A percentile compares a stretch with the other conserved stretches of the same genome.
phyloP scores from a whole-genome alignment of 176 grass and related monocot genomes.

The Phragmites australis region DNA sequence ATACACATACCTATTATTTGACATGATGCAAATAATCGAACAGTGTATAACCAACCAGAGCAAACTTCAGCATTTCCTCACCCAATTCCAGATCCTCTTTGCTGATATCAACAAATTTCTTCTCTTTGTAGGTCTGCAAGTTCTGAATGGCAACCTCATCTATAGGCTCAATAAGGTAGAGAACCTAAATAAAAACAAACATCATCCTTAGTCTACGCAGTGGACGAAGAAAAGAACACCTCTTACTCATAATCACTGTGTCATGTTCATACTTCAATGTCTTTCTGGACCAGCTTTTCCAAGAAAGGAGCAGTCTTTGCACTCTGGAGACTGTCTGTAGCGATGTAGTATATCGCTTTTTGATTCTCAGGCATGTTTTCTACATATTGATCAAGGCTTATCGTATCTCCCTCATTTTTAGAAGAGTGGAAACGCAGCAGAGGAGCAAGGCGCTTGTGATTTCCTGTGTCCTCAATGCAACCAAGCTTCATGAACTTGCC shows the following conservation, averaged over 20 bases:
- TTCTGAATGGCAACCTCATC: constrained; percentile 96
- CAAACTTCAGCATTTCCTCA: constrained; percentile 43
- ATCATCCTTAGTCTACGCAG: background rate
- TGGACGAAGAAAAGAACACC: background rate
- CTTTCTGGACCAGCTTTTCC: constrained; percentile 81
- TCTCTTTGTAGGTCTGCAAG: constrained; percentile 91
- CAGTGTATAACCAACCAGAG: background rate
- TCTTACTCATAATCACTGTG: background rate
- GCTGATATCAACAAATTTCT: constrained; percentile 91
- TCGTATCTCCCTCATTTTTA: constrained; percentile 67
- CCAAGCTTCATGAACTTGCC: constrained; percentile 84
- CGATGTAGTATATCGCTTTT: constrained; percentile 84
- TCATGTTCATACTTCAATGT: constrained; percentile 58
- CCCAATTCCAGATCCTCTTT: constrained; percentile 87
- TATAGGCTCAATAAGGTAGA: constrained; percentile 82
- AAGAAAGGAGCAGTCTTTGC: constrained; percentile 84
- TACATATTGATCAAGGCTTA: constrained; percentile 86
- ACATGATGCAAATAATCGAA: background rate
- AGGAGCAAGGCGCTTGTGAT: constrained; percentile 73
- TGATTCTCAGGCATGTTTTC: constrained; percentile 79
- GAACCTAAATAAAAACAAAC: constrained; percentile 51
- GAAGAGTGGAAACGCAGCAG: constrained; percentile 73
- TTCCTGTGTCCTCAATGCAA: constrained; percentile 88
- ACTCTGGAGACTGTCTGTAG: constrained; percentile 73
- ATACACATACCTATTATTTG: constrained; percentile 5